Base-by-base conservation (phyloP, 75 land plant genomes). In the Pinus tabuliformis region DNA sequence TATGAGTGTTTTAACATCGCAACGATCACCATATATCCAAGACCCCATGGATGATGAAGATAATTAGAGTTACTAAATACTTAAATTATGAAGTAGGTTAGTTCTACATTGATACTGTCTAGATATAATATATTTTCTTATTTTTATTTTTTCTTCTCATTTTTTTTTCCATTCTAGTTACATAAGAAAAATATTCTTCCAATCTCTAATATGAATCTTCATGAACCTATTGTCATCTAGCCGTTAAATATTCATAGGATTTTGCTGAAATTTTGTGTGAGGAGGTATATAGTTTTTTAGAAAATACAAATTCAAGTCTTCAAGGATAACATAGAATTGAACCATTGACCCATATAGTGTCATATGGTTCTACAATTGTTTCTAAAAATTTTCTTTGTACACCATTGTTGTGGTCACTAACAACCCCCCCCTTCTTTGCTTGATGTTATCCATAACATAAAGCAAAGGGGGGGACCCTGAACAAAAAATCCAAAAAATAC, bases 1-100 rank as follows among this genome's bases (percentile, higher is more conserved):
- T 33, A 33, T 0, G 33, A 33, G 33, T 33, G 1, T 0, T 33
- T 33, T 33, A 33, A 33, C 33, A 33, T 1, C 33, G 1, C 33
- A 33, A 0, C 33, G 1, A 33, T 33, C 33, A 33, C 33, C 1
- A 2, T 33, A 1, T 33, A 33, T 33, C 33, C 33, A 33, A 33
- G 33, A 33, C 33, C 33, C 2, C 2, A 2, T 33, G 33, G 33
- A 33, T 1, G 33, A 33, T 2, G 33, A 33, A 91, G 80, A 97
- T 92, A 20, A 92, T 97, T 39, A 97, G 99, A 83, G 99, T 94
- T 26, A 97, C 99, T 6, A 98, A 97, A 58, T 97, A 97, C 75
- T 80, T 97, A 68, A 97, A 97, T 73, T 97, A 97, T 85, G 99
- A 97, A 88, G 78, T 93, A 88, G 99, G 99, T 97, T 26, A 14